A percentile compares a stretch with the other conserved stretches of the same genome.
Conservation (phyloP, 2,329 filamentous ascomycete species). For the Colletotrichum ledebouriae region DNA sequence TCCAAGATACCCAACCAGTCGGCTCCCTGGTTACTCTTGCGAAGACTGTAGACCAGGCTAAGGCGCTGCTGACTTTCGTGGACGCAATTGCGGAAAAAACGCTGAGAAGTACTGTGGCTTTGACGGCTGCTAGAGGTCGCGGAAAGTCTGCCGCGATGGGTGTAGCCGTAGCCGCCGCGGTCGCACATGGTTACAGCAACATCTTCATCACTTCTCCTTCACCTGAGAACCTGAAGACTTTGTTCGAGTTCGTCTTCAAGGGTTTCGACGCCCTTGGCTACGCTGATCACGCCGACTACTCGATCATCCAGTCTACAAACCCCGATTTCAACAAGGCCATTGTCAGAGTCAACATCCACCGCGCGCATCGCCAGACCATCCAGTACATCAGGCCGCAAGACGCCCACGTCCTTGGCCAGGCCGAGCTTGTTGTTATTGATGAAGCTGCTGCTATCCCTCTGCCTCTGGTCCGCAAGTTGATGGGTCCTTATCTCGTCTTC, state of each 20-base stretch:
- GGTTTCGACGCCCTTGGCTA: conserved; percentile 96
- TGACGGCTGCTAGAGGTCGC: conserved; percentile 93
- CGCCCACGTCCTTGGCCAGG: conserved; percentile 93
- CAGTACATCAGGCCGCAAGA: conserved; percentile 99
- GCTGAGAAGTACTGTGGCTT: conserved; percentile 88
- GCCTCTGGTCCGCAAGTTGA: conserved; percentile 90
- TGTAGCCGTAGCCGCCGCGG: conserved; percentile 91
- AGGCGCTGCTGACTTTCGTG: conserved; percentile 95
- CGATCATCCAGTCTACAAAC: conserved; percentile 97
- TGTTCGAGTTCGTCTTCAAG: conserved; percentile 99
- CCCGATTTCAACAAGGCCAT: conserved; percentile 99
- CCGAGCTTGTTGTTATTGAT: conserved; percentile 95
- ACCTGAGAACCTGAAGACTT: conserved; percentile 97
- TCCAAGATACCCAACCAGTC: conserved; percentile 88
- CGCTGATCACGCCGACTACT: conserved; percentile 95
- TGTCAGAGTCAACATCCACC: conserved; percentile 94
- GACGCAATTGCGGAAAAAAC: conserved; percentile 98
- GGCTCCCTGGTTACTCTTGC: conserved; percentile 87
- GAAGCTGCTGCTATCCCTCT: conserved; percentile 97
- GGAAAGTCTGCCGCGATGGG: conserved; percentile 97
- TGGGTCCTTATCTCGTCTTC: conserved; percentile 97
- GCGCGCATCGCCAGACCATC: conserved; percentile 95
- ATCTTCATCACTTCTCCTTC: conserved; percentile 99
- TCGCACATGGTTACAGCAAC: conserved; percentile 98
- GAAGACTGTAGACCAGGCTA: conserved; percentile 94